Percentiles rank a stretch among this genome's conserved stretches.
Conservation (phyloP, 1,284 basidiomycete species). For the Flammula alnicola region DNA sequence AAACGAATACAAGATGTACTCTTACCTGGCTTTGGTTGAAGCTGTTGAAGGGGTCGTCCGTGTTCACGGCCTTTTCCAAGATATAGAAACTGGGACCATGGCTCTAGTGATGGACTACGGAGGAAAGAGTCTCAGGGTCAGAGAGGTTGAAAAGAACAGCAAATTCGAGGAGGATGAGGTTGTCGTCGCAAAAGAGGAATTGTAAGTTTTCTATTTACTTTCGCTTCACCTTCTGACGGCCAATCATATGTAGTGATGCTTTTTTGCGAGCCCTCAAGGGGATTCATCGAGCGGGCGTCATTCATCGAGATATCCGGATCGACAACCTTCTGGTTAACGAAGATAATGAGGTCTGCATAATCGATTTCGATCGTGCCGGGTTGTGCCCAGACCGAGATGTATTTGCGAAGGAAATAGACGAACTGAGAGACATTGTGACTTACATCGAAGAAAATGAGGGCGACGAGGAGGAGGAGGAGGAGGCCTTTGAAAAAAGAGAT, state of each 20-base stretch:
- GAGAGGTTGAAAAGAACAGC: background rate
- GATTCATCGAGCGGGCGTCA: background rate
- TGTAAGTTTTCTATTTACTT: background rate
- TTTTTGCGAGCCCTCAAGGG: background rate
- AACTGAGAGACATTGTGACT: too few species aligned
- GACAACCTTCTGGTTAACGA: background rate
- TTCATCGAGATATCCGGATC: background rate
- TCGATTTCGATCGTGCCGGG: background rate
- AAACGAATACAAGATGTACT: background rate
- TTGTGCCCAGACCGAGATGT: background rate
- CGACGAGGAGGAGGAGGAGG: too few species aligned
- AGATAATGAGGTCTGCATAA: background rate
- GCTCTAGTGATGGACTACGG: conserved; percentile 18
- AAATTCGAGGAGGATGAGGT: background rate
- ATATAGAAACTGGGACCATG: conserved; percentile 11
- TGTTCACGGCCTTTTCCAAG: conserved; percentile 21
- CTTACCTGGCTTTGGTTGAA: background rate
- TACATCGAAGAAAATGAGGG: too few species aligned
- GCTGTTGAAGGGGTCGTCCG: conserved; percentile 10
- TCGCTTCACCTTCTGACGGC: too few species aligned
- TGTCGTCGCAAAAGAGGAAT: background rate
- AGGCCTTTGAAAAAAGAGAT: too few species aligned
- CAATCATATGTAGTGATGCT: too few species aligned
- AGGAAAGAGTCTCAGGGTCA: background rate
- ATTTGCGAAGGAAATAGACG: background rate